Base-by-base conservation (phyloP, 2,329 filamentous ascomycete species). In the Neonectria neomacrospora region DNA sequence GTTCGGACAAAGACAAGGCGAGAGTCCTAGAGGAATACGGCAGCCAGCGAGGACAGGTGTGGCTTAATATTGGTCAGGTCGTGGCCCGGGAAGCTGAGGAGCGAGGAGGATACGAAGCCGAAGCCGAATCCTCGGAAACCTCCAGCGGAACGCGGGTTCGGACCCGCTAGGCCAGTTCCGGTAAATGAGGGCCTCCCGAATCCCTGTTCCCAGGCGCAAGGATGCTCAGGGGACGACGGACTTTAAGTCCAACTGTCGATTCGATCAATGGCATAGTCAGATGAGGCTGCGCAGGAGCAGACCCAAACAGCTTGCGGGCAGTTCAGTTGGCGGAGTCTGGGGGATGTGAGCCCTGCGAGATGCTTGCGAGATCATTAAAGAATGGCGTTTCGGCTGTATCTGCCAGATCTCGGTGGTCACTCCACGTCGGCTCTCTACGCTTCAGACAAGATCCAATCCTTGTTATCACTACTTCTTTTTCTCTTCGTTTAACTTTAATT, bases 121-220 rank as follows among this genome's bases (percentile, higher is more conserved):
- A 71, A 51, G 20, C 58, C 70, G 65, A 73, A 65, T 63, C 65
- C 71, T 69, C 71, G 71, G 53, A 65, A 58, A 58, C 22, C 14
- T 2, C 2, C 12, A 32, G 58, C 61, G 66, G 63, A 64, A 47
- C 71, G 71, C 69, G 69, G 71, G 57, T 61, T 73, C 71, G 69
- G 51, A 51, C 12, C 22, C 58, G 62, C 71, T 73, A 73, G 60
- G 14, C 59, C 47, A 1, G 5, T 22, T 26, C 12, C 10, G 59
- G 63, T 11, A 30, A 41, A 16, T n/a, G 16, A 7, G 50, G 20
- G 23, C 30, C 30, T 44, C 30, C 30, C 16, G 10, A 14, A 62
- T 57, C 66, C 67, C 52, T 63, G 67, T 26, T 4, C 23, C 18
- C n/a, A 48, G 7, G 41, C 37, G 18, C 32, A 47, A 37, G 28